Evolutionary conservation across 1,139 yeast genomes (phyloP), one percentile per base, ranked within the genome.

Genomic region (Blastobotrys indianensis): DNA sequence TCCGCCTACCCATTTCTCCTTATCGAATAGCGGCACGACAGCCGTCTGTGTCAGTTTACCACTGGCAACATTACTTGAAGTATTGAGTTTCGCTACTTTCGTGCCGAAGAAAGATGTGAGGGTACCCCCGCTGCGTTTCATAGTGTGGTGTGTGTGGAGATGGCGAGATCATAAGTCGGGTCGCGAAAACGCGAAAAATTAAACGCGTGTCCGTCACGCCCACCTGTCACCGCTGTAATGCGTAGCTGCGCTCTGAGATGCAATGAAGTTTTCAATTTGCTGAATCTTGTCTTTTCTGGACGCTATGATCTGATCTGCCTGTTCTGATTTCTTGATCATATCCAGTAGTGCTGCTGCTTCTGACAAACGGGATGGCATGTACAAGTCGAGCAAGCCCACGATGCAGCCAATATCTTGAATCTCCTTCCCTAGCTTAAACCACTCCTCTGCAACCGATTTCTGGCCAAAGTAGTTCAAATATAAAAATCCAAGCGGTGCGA

Each of bases 391-490:
- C 48, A 79, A 72, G 0, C 97, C 97, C 42, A 87, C 72, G 55
- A 79, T 68, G 56, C 94, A 85, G 35, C 79, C 73, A 4, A 69
- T 48, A 43, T 73, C 76, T 38, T 78, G 70, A 2, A 85, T 68
- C 51, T 85, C 92, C 33, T 77, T 72, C 0, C 96, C 97, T 39
- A 88, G 66, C 55, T 76, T 77, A 66, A 88, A 87, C 97, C 97
- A 90, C 59, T 86, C 87, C 35, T 73, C 67, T 0, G 94, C 86
- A 47, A 82, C 76, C 54, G 80, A 80, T 1, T 56, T 50, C 16
- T 61, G 55, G 39, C 60, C 58, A 46, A 60, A 65, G 51, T 64
- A 61, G 49, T 66, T 66, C 68, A 87, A 65, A 54, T 87, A 92
- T 52, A 87, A 64, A 60, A 82, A 84, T 1, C 97, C 97, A 42